Base-by-base conservation (phyloP, 2,329 filamentous ascomycete species). In the Apiospora aurea region DNA sequence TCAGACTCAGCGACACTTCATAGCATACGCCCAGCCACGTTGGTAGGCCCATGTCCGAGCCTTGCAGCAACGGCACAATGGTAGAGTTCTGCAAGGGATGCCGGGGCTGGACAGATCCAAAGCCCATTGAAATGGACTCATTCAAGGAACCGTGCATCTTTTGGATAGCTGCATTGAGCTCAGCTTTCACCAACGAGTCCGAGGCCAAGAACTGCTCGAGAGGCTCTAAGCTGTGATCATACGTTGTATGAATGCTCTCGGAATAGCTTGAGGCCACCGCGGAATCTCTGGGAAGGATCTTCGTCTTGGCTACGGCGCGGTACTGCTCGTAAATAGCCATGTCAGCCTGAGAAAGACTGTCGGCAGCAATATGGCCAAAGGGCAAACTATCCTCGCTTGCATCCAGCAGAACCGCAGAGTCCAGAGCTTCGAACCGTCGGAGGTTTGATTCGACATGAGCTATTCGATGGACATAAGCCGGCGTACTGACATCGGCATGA, bases 51-150 rank as follows among this genome's bases (percentile, higher is more conserved):
- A 79, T 69, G 78, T 74, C 77, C 16, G 77, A 75, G 4, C 76
- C 73, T 21, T 84, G 80, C 43, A 90, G 77, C 3, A 90, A 76
- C 7, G 83, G 81, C 2, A 87, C 79, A n/a, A 90, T 79, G 2
- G 85, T 83, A 2, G 85, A 84, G 75, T 92, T 92, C 73, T 89
- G 86, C 24, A 92, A 79, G 16, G 90, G 86, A 75, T 92, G 88
- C 11, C 91, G 78, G 2, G 90, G 87, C 83, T 91, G 81, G 77
- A 4, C 87, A 85, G 83, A 90, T 82, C 34, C 69, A 46, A 67
- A 64, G 11, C 57, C 53, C 29, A 64, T 6, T 10, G 53, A 44
- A 18, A 67, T 34, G 16, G 43, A 26, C 10, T 21, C 29, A 41
- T 34, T 16, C 2, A 70, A 26, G 24, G 41, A 21, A 26, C 14